Evolutionary conservation across 2,329 filamentous ascomycete species (phyloP).

Genomic region (Pseudogymnoascus sp.): DNA sequence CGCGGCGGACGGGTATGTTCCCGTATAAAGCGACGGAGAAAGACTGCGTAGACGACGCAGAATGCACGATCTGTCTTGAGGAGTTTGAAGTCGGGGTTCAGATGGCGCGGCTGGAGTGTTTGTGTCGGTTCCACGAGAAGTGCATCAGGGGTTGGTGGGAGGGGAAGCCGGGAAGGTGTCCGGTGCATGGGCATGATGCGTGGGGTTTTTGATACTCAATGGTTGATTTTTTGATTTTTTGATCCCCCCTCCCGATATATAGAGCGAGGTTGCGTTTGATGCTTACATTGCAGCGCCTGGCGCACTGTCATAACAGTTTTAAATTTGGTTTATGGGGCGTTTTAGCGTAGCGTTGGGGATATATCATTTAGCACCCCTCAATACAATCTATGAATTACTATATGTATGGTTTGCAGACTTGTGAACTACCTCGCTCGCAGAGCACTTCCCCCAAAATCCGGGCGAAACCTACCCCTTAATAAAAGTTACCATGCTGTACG

Average conservation of each 20-base stretch:
- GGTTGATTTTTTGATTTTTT: neutral
- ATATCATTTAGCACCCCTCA: neutral
- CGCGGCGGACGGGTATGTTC: constrained; percentile 51
- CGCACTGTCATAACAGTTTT: neutral
- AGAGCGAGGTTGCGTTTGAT: neutral
- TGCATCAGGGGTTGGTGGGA: constrained; percentile 58
- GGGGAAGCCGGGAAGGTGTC: constrained; percentile 53
- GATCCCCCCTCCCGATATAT: neutral
- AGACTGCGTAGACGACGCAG: constrained; percentile 58
- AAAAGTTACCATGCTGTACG: neutral
- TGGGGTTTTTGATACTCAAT: neutral
- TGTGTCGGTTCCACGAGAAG: constrained; percentile 53
- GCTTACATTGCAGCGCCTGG: neutral
- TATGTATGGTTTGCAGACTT: neutral
- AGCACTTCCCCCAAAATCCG: neutral
- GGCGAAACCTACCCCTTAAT: neutral
- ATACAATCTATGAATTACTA: neutral
- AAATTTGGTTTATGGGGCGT: neutral
- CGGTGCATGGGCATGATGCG: constrained; percentile 50
- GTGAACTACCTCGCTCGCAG: neutral
- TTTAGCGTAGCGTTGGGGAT: neutral
- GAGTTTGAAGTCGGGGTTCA: constrained; percentile 53
- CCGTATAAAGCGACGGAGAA: constrained; percentile 58
- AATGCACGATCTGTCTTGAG: constrained; percentile 61
- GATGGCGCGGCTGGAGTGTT: constrained; percentile 59